Evolutionary conservation across 768 basidiomycete genomes (phyloP).

Genomic region (Russula sp.): DNA sequence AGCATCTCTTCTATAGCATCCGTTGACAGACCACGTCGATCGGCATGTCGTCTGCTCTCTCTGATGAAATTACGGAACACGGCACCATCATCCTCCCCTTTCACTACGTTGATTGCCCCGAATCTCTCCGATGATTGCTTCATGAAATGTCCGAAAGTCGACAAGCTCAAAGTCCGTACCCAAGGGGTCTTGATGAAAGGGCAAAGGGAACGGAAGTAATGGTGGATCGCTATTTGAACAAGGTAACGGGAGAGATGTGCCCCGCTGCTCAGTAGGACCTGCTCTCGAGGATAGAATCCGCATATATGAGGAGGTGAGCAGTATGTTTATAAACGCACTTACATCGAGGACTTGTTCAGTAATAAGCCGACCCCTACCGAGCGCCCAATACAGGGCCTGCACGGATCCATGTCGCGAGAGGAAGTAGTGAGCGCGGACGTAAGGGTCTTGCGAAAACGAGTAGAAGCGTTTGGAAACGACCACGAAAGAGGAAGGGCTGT

Average conservation of each 20-base stretch:
- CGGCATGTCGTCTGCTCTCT: constrained; percentile 62
- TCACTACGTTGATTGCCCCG: constrained; percentile 64
- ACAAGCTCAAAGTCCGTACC: constrained; percentile 62
- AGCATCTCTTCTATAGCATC: constrained; percentile 64
- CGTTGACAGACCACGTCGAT: constrained; percentile 57
- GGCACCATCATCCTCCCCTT: constrained; percentile 73
- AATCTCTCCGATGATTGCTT: constrained; percentile 55
- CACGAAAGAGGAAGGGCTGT: constrained; percentile 59
- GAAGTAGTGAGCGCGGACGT: constrained; percentile 76
- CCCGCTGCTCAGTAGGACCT: constrained; percentile 74
- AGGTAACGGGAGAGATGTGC: constrained; percentile 79
- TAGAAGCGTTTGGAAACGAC: constrained; percentile 57
- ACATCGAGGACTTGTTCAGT: constrained; percentile 28
- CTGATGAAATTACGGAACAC: constrained; percentile 64
- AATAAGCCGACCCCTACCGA: constrained; percentile 56
- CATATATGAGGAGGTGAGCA: constrained; percentile 8
- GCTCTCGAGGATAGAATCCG: constrained; percentile 16
- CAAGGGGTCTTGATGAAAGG: constrained; percentile 75
- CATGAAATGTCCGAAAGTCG: constrained; percentile 64
- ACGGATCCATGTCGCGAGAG: constrained; percentile 66
- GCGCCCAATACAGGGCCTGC: constrained; percentile 71
- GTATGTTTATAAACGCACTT: constrained; percentile 14
- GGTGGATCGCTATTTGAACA: constrained; percentile 72
- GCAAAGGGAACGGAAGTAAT: constrained; percentile 68
- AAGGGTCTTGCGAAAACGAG: constrained; percentile 65